A percentile compares a stretch with the other conserved stretches of the same genome.
These are phyloP conservation scores for Fusarium beomiforme DNA, from an alignment of 2,329 filamentous ascomycete species.

Conservation along the genomic window DNA sequence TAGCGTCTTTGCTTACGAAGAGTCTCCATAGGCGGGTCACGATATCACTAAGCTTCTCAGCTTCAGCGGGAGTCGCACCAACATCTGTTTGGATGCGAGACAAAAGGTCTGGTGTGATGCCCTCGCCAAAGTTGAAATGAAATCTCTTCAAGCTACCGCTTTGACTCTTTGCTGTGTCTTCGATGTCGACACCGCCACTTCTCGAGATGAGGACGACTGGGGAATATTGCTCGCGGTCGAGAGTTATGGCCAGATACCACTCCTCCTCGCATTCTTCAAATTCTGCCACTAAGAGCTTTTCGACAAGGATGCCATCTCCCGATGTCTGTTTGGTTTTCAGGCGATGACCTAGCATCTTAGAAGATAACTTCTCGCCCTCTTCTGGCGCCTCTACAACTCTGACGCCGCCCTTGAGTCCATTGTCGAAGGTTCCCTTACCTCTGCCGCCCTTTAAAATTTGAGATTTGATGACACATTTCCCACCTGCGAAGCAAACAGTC, in stretches of 20 bases:
- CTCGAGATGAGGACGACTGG: not conserved
- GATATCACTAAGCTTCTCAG: not conserved
- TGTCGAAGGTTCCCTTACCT: not conserved
- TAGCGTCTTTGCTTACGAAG: not conserved
- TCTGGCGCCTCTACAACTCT: not conserved
- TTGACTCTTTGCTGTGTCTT: not conserved
- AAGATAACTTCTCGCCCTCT: not conserved
- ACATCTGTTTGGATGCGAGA: not conserved
- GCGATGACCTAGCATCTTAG: not conserved
- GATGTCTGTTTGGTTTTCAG: not conserved
- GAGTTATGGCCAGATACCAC: not conserved
- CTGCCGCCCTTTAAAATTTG: not conserved
- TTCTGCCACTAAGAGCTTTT: not conserved
- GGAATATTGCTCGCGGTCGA: not conserved
- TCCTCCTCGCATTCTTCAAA: not conserved
- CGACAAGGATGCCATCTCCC: not conserved
- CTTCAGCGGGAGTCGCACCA: not conserved
- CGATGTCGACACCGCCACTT: not conserved
- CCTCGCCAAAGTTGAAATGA: not conserved
- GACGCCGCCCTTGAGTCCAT: not conserved
- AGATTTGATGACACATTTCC: not conserved
- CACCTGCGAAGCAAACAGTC: not conserved
- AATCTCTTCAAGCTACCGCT: not conserved
- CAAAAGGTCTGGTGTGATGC: not conserved
- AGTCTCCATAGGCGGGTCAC: not conserved